Evolutionary conservation across 2,329 filamentous ascomycete genomes (phyloP).

Genomic region (Diaporthe aspalathi): DNA sequence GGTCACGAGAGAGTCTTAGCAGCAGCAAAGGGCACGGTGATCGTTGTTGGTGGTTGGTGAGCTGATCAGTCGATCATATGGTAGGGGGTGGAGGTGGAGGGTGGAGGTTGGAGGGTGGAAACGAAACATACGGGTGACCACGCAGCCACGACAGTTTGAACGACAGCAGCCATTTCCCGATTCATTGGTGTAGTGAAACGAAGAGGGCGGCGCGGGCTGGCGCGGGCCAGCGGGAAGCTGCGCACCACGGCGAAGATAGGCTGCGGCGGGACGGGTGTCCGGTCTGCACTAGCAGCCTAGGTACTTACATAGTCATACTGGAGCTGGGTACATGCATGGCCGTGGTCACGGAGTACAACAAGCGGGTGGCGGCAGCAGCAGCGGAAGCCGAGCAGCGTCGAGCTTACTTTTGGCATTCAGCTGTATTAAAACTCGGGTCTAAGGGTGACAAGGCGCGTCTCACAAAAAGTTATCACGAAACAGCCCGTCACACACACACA

Average conservation of each 20-base stretch:
- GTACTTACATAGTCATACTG: too few relatives aligned
- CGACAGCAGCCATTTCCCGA: conserved; percentile 1
- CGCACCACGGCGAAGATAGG: background rate
- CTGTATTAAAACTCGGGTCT: background rate
- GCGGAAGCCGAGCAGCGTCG: conserved; percentile 10
- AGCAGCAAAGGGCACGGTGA: background rate
- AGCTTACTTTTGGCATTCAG: background rate
- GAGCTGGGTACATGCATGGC: background rate
- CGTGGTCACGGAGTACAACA: background rate
- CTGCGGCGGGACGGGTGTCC: background rate
- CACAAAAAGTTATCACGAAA: conserved; percentile 12
- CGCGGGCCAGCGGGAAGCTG: background rate
- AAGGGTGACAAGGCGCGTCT: conserved; percentile 21
- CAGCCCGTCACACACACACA: background rate
- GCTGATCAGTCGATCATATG: conserved; percentile 12
- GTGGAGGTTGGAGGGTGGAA: background rate
- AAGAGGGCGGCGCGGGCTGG: too few relatives aligned
- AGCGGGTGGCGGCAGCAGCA: background rate
- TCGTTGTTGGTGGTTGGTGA: background rate
- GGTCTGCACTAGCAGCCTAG: too few relatives aligned
- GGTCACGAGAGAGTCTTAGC: background rate
- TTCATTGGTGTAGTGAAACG: conserved; percentile 17
- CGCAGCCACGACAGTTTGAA: conserved; percentile 21
- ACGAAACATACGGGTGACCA: conserved; percentile 11
- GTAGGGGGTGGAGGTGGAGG: too few relatives aligned